Evolutionary conservation across 1,139 yeast species (phyloP).

Genomic region (Saccharomyces hybrid): DNA sequence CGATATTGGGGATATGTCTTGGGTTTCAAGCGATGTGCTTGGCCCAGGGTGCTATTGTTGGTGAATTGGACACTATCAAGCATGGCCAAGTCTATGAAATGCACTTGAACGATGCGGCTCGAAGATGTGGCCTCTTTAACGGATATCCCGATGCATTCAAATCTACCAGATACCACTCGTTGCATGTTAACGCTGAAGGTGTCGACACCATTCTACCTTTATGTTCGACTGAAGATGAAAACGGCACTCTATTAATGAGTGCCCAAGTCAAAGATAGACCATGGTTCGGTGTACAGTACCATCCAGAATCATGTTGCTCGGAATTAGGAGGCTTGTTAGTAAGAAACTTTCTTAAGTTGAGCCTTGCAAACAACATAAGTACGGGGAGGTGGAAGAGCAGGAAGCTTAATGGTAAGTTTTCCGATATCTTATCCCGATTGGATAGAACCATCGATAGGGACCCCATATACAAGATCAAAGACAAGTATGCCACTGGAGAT

Average conservation of each 20-base stretch:
- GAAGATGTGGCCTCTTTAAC: constrained; percentile 34
- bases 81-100: constrained; percentile 77
- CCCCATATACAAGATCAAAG: constrained; percentile 11
- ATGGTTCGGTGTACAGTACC: constrained; percentile 92
- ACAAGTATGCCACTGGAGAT: neutral
- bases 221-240: constrained; percentile 43
- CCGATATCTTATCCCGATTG: neutral
- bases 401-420: constrained; percentile 1
- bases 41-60: constrained; percentile 53
- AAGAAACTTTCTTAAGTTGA: constrained; percentile 53
- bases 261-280: constrained; percentile 56
- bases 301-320: constrained; percentile 93
- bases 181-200: constrained; percentile 42
- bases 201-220: constrained; percentile 41
- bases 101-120: constrained; percentile 33
- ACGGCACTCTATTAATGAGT: constrained; percentile 61
- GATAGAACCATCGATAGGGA: constrained; percentile 19
- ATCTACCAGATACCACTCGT: constrained; percentile 85
- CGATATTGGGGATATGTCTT: constrained; percentile 84
- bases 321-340: constrained; percentile 53
- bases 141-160: constrained; percentile 41
- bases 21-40: constrained; percentile 84
- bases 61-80: constrained; percentile 49
- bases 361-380: constrained; percentile 37
- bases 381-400: constrained; percentile 11